These are phyloP conservation scores for Gossypium bickii DNA, from an alignment of 345 rosid genomes.

Conservation along the genomic window DNA sequence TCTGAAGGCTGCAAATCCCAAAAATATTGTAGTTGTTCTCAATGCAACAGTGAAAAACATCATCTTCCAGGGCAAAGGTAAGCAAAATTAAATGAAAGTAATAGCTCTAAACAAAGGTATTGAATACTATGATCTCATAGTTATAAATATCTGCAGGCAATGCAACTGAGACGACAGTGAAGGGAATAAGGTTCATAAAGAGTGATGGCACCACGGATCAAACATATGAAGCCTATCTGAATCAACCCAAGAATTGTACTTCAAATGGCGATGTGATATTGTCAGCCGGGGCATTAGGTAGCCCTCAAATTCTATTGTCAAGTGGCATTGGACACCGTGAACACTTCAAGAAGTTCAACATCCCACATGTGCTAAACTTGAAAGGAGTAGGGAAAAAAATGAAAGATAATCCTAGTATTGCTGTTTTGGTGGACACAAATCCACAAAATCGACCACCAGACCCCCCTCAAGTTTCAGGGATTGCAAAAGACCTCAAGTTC, in stretches of 20 bases:
- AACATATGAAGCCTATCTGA: slow-evolving; percentile 49
- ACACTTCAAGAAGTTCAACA: slow-evolving; percentile 43
- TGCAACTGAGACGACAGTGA: slow-evolving; percentile 32
- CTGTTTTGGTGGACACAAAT: slow-evolving; percentile 35
- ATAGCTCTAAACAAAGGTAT: neutral
- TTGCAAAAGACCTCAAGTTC: slow-evolving; percentile 44
- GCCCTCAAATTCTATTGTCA: slow-evolving; percentile 64
- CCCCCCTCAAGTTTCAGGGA: slow-evolving; percentile 65
- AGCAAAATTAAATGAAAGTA: neutral
- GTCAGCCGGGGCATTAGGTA: slow-evolving; percentile 70
- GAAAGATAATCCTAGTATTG: slow-evolving; percentile 61
- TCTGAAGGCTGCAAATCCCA: slow-evolving; percentile 44
- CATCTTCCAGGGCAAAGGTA: slow-evolving; percentile 36
- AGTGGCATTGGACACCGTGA: slow-evolving; percentile 63
- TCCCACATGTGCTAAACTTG: slow-evolving; percentile 35
- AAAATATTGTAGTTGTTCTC: slow-evolving; percentile 30
- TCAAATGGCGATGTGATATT: slow-evolving; percentile 55
- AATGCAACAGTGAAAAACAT: slow-evolving; percentile 55
- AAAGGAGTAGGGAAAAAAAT: slow-evolving; percentile 47
- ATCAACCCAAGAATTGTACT: slow-evolving; percentile 26
- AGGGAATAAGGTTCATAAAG: slow-evolving; percentile 53
- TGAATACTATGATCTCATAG: slow-evolving; percentile 1
- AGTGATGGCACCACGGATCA: slow-evolving; percentile 38
- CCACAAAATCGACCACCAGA: slow-evolving; percentile 48
- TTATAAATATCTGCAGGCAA: slow-evolving; percentile 27